phyloP scores from a whole-genome alignment of 2,329 filamentous ascomycete genomes.

The Aspergillus viridinutans region DNA sequence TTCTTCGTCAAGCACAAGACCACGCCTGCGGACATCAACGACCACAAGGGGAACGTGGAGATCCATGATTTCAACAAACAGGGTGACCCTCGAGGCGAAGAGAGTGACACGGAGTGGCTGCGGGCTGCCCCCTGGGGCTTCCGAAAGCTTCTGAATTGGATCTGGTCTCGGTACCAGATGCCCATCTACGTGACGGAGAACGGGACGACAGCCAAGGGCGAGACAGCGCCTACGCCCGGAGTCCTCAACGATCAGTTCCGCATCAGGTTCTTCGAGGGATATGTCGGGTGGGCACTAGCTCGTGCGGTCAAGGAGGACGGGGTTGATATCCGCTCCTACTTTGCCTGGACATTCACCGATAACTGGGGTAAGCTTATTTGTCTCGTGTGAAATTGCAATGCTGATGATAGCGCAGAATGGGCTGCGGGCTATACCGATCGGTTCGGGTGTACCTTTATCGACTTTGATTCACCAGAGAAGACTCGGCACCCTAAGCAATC shows the following conservation, averaged over 20 bases:
- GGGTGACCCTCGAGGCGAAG: slow-evolving; percentile 67
- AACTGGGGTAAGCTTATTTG: slow-evolving; percentile 42
- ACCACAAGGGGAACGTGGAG: slow-evolving; percentile 70
- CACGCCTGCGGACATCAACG: slow-evolving; percentile 49
- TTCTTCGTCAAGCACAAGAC: slow-evolving; percentile 72
- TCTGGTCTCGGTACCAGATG: slow-evolving; percentile 65
- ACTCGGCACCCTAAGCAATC: slow-evolving; percentile 71
- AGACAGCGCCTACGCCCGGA: slow-evolving; percentile 64
- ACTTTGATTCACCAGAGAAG: slow-evolving; percentile 70
- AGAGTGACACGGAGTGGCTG: slow-evolving; percentile 75
- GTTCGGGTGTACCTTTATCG: slow-evolving; percentile 73
- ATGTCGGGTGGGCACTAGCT: slow-evolving; percentile 64
- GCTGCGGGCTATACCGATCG: slow-evolving; percentile 77
- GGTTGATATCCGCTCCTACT: slow-evolving; percentile 69
- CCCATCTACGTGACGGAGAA: slow-evolving; percentile 83
- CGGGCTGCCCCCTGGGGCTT: slow-evolving; percentile 68
- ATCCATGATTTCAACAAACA: slow-evolving; percentile 62
- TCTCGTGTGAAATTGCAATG: not conserved
- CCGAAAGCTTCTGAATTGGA: slow-evolving; percentile 66
- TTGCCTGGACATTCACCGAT: slow-evolving; percentile 78
- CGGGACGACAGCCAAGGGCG: slow-evolving; percentile 72
- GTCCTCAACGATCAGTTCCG: slow-evolving; percentile 74
- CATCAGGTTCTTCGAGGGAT: slow-evolving; percentile 67
- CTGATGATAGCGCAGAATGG: slow-evolving; percentile 54
- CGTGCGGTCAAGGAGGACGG: slow-evolving; percentile 58